phyloP scores from a whole-genome alignment of 306 rosid species.

The Heteromeles arbutifolia region DNA sequence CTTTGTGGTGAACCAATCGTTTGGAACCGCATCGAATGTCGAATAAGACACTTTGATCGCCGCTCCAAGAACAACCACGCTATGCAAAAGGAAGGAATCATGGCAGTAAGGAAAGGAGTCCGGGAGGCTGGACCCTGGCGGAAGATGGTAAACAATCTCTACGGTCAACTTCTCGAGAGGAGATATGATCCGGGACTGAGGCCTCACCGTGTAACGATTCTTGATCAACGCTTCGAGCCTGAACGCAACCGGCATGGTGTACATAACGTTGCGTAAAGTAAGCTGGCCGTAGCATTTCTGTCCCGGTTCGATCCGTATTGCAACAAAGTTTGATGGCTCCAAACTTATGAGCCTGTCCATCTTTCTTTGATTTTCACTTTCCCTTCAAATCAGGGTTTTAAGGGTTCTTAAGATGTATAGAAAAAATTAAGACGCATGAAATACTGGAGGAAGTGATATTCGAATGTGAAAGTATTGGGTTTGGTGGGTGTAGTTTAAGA shows the following conservation, averaged over 20 bases:
- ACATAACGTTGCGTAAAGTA: conserved; percentile 72
- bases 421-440: background rate
- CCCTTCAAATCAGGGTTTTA: background rate
- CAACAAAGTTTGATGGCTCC: conserved; percentile 66
- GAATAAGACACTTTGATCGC: conserved; percentile 55
- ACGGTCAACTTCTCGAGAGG: conserved; percentile 55
- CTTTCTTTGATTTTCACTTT: background rate
- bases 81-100: conserved; percentile 72
- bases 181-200: conserved; percentile 69
- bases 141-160: conserved; percentile 52
- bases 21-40: conserved; percentile 58
- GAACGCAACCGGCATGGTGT: conserved; percentile 93
- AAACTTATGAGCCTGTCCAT: conserved; percentile 80
- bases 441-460: background rate
- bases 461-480: conserved; percentile 16
- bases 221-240: conserved; percentile 58
- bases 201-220: conserved; percentile 55
- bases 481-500: conserved; percentile 5
- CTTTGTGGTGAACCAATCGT: conserved; percentile 68
- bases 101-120: conserved; percentile 51
- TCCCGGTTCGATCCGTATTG: conserved; percentile 49
- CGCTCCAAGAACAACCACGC: conserved; percentile 82
- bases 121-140: conserved; percentile 46
- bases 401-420: background rate
- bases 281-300: conserved; percentile 53